phyloP scores from a whole-genome alignment of 129 eudicot species.

The Pseudognaphalium luteoalbum region DNA sequence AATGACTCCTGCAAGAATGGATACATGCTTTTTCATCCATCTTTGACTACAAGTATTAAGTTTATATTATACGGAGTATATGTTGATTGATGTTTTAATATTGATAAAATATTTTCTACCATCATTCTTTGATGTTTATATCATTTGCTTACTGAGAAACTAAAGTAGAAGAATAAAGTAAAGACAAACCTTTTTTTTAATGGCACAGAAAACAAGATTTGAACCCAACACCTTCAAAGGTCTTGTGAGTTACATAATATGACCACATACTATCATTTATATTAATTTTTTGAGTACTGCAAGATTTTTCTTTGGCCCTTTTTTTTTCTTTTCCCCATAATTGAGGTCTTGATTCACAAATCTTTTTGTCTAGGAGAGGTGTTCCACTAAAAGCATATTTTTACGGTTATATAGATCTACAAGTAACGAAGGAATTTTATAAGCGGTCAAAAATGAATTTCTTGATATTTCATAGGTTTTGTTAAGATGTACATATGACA shows the following conservation, averaged over 20 bases:
- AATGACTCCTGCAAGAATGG: slow-evolving; percentile 13
- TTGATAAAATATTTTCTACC: background rate
- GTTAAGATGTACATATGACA: too few relatives aligned
- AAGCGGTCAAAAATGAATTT: too few relatives aligned
- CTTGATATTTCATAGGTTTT: too few relatives aligned
- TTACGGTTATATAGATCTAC: too few relatives aligned
- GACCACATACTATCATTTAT: background rate
- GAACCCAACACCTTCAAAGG: slow-evolving; percentile 17
- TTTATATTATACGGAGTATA: too few relatives aligned
- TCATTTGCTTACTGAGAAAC: slow-evolving; percentile 11
- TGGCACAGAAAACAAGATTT: slow-evolving; percentile 32
- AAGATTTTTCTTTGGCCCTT: too few relatives aligned
- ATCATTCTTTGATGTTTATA: slow-evolving; percentile 1
- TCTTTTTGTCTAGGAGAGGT: too few relatives aligned
- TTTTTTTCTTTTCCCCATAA: too few relatives aligned
- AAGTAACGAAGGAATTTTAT: too few relatives aligned
- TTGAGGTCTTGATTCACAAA: too few relatives aligned
- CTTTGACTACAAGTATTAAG: too few relatives aligned
- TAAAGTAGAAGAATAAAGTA: slow-evolving; percentile 23
- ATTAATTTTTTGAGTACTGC: background rate
- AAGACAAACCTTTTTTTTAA: slow-evolving; percentile 19
- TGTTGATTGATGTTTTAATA: background rate
- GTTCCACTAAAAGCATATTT: too few relatives aligned
- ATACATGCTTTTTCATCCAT: background rate
- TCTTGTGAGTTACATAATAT: background rate